phyloP scores from a whole-genome alignment of 176 grass and related monocot genomes.

The Aegilops sharonensis region DNA sequence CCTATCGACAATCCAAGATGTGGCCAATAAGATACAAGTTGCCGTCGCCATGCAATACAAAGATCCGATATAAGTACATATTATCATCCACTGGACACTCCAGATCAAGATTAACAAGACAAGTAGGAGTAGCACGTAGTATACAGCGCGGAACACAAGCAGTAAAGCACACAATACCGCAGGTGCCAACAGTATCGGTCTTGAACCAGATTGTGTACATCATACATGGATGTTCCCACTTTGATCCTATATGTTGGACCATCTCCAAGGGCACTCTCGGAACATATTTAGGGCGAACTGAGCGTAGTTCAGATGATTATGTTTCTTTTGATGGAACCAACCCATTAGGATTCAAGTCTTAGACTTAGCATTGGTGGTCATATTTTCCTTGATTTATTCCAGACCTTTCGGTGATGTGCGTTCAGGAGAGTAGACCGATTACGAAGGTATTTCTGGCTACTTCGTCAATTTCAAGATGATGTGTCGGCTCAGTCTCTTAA shows the following conservation, averaged over 20 bases:
- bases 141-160: background rate
- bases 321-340: too few species aligned
- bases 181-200: slow-evolving; percentile 44
- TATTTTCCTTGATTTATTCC: too few species aligned
- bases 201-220: slow-evolving; percentile 15
- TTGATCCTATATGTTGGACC: background rate
- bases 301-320: too few species aligned
- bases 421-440: too few species aligned
- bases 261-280: background rate
- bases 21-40: background rate
- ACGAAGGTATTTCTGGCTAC: too few species aligned
- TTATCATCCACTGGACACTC: slow-evolving; percentile 16
- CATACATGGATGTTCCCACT: background rate
- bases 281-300: too few species aligned
- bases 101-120: slow-evolving; percentile 17
- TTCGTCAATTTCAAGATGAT: too few species aligned
- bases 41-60: background rate
- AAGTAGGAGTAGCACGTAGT: background rate
- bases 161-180: slow-evolving; percentile 45
- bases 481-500: too few species aligned
- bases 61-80: background rate
- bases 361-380: too few species aligned
- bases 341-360: too few species aligned
- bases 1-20: background rate
- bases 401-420: too few species aligned